Evolutionary conservation across 352 stramenopile genomes (phyloP).

Genomic region (Globisporangium cylindrosporum): DNA sequence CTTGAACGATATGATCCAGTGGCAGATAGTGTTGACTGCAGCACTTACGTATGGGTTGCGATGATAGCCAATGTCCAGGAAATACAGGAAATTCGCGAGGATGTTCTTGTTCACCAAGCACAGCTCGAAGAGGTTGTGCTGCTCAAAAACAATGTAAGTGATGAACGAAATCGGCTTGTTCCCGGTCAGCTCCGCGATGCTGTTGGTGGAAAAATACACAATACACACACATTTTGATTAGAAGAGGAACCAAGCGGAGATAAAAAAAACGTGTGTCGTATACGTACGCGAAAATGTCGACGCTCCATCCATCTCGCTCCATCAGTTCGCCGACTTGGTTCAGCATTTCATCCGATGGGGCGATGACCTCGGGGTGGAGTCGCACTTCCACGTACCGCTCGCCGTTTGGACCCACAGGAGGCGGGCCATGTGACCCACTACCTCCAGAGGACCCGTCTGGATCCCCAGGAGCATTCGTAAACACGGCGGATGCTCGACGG

Average conservation of each 20-base stretch:
- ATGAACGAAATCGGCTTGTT: slow-evolving; percentile 80
- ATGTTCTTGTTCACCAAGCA: slow-evolving; percentile 72
- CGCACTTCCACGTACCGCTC: slow-evolving; percentile 40
- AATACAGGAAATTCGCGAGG: slow-evolving; percentile 77
- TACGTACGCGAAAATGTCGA: slow-evolving; percentile 68
- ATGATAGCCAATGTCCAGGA: slow-evolving; percentile 79
- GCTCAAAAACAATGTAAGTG: slow-evolving; percentile 81
- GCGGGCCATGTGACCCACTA: slow-evolving; percentile 10
- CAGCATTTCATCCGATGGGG: slow-evolving; percentile 57
- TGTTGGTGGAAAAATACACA: slow-evolving; percentile 15
- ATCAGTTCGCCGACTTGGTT: slow-evolving; percentile 68
- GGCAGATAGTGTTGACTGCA: neutral
- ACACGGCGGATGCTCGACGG: slow-evolving; percentile 47
- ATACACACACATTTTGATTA: neutral
- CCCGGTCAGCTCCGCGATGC: slow-evolving; percentile 54
- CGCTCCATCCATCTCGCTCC: slow-evolving; percentile 71
- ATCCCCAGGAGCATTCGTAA: slow-evolving; percentile 23
- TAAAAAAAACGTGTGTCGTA: neutral
- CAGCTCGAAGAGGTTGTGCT: slow-evolving; percentile 77
- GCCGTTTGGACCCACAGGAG: slow-evolving; percentile 14
- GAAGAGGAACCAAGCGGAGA: neutral
- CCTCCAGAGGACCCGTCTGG: slow-evolving; percentile 8
- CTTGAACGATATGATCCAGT: neutral
- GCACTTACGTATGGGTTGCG: slow-evolving; percentile 73
- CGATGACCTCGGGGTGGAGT: slow-evolving; percentile 59